Conservation (phyloP, 805 yeast genomes). For the Lachancea cidri region DNA sequence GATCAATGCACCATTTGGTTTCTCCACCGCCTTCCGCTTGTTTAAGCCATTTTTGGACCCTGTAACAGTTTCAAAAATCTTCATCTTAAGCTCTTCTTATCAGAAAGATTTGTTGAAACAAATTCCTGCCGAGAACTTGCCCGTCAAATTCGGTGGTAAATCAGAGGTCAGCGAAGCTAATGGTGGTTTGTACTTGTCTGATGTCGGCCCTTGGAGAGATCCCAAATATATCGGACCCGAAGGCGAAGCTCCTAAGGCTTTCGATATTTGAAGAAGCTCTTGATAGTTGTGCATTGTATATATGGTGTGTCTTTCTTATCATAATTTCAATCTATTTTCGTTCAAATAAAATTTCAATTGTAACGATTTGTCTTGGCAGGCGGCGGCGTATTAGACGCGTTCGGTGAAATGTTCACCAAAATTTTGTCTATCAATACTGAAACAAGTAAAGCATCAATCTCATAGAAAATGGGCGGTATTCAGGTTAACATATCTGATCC, state of each 20-base stretch:
- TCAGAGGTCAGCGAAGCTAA: slow-evolving; percentile 60
- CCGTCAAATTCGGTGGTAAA: slow-evolving; percentile 83
- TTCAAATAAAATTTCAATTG: no score
- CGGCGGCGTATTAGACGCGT: neutral
- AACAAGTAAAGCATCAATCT: neutral
- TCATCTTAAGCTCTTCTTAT: slow-evolving; percentile 76
- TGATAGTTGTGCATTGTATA: neutral
- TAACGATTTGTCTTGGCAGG: neutral
- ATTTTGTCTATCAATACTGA: neutral
- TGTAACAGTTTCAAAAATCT: slow-evolving; percentile 92
- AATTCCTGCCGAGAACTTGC: slow-evolving; percentile 90
- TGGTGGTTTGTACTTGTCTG: slow-evolving; percentile 82
- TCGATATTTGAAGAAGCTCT: slow-evolving; percentile 13
- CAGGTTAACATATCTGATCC: slow-evolving; percentile 7
- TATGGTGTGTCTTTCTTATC: neutral
- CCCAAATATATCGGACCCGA: slow-evolving; percentile 85
- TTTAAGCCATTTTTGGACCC: slow-evolving; percentile 96
- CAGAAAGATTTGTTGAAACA: slow-evolving; percentile 81
- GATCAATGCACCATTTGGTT: slow-evolving; percentile 96
- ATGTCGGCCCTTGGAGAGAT: slow-evolving; percentile 98
- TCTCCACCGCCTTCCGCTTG: slow-evolving; percentile 85
- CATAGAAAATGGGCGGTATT: slow-evolving; percentile 3
- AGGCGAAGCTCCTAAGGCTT: slow-evolving; percentile 80
- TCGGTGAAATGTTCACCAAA: neutral
- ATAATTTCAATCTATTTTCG: neutral